These are phyloP conservation scores for Pascua guehoae DNA, from an alignment of 1,284 basidiomycete genomes.

Conservation along the genomic window DNA sequence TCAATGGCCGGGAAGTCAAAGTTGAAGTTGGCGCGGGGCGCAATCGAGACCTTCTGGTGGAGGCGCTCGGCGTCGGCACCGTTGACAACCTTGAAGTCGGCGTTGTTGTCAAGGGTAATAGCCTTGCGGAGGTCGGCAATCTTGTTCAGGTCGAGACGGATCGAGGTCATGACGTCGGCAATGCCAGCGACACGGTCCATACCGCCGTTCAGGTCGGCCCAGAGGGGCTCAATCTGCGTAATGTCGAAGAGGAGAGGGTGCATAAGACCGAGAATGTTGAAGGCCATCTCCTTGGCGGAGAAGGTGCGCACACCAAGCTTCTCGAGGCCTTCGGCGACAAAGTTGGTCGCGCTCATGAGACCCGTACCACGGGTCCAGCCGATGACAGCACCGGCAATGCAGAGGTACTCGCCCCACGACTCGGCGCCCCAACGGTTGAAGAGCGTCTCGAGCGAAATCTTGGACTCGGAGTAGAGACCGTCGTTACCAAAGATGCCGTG, in stretches of 20 bases:
- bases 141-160: constrained; percentile 69
- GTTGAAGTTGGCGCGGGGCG: constrained; percentile 95
- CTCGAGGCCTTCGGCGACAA: constrained; percentile 90
- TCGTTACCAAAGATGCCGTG: constrained; percentile 97
- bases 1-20: constrained; percentile 87
- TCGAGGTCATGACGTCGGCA: constrained; percentile 82
- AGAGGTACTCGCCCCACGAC: constrained; percentile 98
- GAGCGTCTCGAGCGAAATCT: constrained; percentile 94
- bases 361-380: constrained; percentile 99
- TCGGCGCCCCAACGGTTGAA: constrained; percentile 99
- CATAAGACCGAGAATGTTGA: constrained; percentile 98
- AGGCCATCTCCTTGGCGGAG: constrained; percentile 99
- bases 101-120: constrained; percentile 86
- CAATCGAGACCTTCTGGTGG: constrained; percentile 85
- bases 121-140: constrained; percentile 90
- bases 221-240: constrained; percentile 98
- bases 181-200: constrained; percentile 96
- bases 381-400: constrained; percentile 95
- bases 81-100: constrained; percentile 88
- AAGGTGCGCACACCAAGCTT: constrained; percentile 92
- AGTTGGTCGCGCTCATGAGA: constrained; percentile 92
- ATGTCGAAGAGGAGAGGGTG: constrained; percentile 99
- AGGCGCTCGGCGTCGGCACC: constrained; percentile 90
- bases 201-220: constrained; percentile 95
- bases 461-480: constrained; percentile 96